Percentiles rank a stretch among this genome's conserved stretches.
Evolutionary conservation across 805 yeast species (phyloP).

Genomic region (Huiozyma naganishii): DNA sequence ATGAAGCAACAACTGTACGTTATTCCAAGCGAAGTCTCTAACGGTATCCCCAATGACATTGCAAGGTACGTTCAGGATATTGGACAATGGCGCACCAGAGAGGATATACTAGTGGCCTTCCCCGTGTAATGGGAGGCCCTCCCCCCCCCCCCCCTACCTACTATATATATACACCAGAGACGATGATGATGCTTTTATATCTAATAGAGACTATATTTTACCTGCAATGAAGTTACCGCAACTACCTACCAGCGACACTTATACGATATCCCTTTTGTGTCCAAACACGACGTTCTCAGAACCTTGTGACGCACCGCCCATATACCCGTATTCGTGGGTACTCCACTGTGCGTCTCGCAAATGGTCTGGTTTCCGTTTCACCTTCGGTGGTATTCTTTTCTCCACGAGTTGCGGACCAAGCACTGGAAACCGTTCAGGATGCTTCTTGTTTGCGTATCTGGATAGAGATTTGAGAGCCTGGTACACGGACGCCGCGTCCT

Average conservation of each 20-base stretch:
- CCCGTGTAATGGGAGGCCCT: neutral
- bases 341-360: constrained; percentile 41
- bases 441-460: constrained; percentile 48
- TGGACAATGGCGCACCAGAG: neutral
- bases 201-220: no score
- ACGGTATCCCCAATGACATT: constrained; percentile 24
- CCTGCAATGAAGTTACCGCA: no score
- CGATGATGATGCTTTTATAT: no score
- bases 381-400: constrained; percentile 38
- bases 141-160: no score
- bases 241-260: neutral
- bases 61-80: constrained; percentile 22
- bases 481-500: constrained; percentile 72
- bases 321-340: constrained; percentile 47
- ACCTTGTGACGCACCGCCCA: constrained; percentile 45
- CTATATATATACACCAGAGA: no score
- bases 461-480: constrained; percentile 66
- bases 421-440: constrained; percentile 37
- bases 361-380: constrained; percentile 46
- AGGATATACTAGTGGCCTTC: neutral
- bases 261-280: constrained; percentile 35
- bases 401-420: constrained; percentile 48
- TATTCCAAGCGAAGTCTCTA: constrained; percentile 16
- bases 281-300: constrained; percentile 48
- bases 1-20: constrained; percentile 28